A percentile compares a stretch with the other conserved stretches of the same genome.
Evolutionary conservation across 1,284 basidiomycete species (phyloP).

Genomic region (Trichosporon coremiiforme): DNA sequence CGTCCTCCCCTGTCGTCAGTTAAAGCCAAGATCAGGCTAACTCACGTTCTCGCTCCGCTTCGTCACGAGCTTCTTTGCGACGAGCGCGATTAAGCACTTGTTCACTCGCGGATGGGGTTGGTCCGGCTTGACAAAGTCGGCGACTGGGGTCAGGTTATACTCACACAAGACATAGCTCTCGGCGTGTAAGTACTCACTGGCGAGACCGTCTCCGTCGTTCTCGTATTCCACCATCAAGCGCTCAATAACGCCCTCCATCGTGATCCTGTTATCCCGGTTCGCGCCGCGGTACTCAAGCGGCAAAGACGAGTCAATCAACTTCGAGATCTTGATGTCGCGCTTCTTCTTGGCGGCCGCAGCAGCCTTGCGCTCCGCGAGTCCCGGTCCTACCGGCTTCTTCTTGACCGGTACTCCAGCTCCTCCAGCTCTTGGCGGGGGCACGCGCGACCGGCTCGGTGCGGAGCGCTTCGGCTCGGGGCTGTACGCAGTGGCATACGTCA

Average conservation of each 20-base stretch:
- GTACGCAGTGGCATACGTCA: slow-evolving; percentile 53
- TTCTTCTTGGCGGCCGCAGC: slow-evolving; percentile 72
- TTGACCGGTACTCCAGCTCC: slow-evolving; percentile 1
- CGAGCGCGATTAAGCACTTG: slow-evolving; percentile 87
- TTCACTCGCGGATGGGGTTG: slow-evolving; percentile 85
- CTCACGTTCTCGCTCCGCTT: slow-evolving; percentile 62
- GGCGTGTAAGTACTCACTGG: slow-evolving; percentile 22
- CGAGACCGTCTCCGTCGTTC: slow-evolving; percentile 38
- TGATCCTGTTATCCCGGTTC: slow-evolving; percentile 67
- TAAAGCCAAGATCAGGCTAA: slow-evolving; percentile 19
- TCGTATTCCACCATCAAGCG: slow-evolving; percentile 45
- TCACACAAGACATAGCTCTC: too few relatives aligned
- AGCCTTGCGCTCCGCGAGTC: slow-evolving; percentile 32
- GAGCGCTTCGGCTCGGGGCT: slow-evolving; percentile 23
- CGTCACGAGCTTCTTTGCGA: slow-evolving; percentile 79
- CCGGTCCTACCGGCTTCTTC: slow-evolving; percentile 8
- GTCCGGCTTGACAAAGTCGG: slow-evolving; percentile 75
- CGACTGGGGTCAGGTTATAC: slow-evolving; percentile 60
- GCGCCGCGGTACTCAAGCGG: slow-evolving; percentile 84
- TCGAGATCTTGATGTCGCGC: slow-evolving; percentile 66
- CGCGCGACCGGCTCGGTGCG: neutral
- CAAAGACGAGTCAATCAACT: slow-evolving; percentile 68
- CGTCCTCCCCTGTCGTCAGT: slow-evolving; percentile 26
- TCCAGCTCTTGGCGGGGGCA: slow-evolving; percentile 8
- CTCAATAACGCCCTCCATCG: slow-evolving; percentile 69